Evolutionary conservation across 2,329 filamentous ascomycete genomes (phyloP).

Genomic region (Venturia oleaginea): DNA sequence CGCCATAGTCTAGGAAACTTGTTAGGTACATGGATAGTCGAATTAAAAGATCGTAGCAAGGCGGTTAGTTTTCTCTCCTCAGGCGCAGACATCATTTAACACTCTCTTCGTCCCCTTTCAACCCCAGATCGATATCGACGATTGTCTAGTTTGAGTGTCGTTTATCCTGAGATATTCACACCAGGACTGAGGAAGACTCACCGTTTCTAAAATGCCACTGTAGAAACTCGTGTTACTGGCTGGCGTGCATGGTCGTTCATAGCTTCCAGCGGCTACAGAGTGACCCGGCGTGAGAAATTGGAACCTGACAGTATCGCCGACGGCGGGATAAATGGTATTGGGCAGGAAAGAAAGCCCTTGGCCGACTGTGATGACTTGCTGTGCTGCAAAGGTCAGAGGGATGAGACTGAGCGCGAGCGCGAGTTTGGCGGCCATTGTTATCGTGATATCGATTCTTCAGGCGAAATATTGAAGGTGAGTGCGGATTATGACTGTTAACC

Average conservation of each 20-base stretch:
- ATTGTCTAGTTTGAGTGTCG: too few species aligned
- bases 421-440: not conserved
- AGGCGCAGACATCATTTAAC: too few species aligned
- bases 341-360: constrained; percentile 25
- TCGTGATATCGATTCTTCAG: not conserved
- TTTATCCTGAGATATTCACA: too few species aligned
- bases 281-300: constrained; percentile 32
- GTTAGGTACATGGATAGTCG: not conserved
- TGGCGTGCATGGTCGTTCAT: constrained; percentile 27
- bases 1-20: not conserved
- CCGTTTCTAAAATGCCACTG: constrained; percentile 20
- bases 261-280: constrained; percentile 28
- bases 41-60: too few species aligned
- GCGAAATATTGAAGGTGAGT: not conserved
- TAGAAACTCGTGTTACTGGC: constrained; percentile 24
- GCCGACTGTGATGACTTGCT: not conserved
- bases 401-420: not conserved
- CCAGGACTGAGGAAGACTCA: not conserved
- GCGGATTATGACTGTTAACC: not conserved
- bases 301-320: constrained; percentile 31
- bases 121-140: not conserved
- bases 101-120: too few species aligned
- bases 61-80: too few species aligned
- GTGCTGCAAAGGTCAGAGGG: not conserved
- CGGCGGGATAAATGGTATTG: constrained; percentile 24